Percentiles rank a stretch among this genome's conserved stretches.
phyloP scores from a whole-genome alignment of 495 filamentous ascomycete genomes.

The Aspergillus sparsus region DNA sequence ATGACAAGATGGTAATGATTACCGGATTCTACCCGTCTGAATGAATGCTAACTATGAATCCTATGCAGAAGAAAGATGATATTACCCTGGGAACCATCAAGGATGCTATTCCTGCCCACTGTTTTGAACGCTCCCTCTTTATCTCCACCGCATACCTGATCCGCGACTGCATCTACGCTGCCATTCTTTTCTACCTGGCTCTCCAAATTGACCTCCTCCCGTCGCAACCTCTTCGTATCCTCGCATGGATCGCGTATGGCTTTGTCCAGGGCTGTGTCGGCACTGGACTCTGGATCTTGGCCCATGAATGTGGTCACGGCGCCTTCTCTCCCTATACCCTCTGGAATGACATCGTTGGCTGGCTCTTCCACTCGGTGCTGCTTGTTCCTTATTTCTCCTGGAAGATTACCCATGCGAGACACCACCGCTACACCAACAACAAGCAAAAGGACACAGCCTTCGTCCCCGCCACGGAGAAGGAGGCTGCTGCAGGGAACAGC shows the following conservation, averaged over 20 bases:
- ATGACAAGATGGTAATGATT: constrained; percentile 1
- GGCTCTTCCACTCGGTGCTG: constrained; percentile 64
- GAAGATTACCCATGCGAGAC: constrained; percentile 72
- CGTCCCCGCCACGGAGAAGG: constrained; percentile 51
- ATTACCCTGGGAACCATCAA: constrained; percentile 75
- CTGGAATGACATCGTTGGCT: constrained; percentile 68
- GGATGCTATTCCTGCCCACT: constrained; percentile 80
- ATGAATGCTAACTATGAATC: not conserved
- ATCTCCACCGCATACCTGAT: constrained; percentile 65
- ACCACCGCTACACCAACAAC: constrained; percentile 66
- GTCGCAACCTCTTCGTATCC: constrained; percentile 51
- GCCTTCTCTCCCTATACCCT: constrained; percentile 63
- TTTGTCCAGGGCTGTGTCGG: constrained; percentile 74
- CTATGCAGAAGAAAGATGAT: constrained; percentile 36
- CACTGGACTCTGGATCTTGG: constrained; percentile 82
- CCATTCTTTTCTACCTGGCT: constrained; percentile 60
- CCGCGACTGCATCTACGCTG: constrained; percentile 66
- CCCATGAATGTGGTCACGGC: constrained; percentile 85
- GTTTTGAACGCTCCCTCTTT: constrained; percentile 70
- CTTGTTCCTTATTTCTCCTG: constrained; percentile 75
- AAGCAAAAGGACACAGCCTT: constrained; percentile 62
- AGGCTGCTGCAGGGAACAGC: constrained; percentile 39
- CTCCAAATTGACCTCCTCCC: constrained; percentile 29
- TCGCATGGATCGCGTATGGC: constrained; percentile 69
- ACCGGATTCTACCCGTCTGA: not conserved